Percentiles rank a stretch among this genome's conserved stretches.
These are phyloP conservation scores for Phlyctochytrium planicorne DNA, from an alignment of 192 early-diverging fungal species.

Conservation along the genomic window DNA sequence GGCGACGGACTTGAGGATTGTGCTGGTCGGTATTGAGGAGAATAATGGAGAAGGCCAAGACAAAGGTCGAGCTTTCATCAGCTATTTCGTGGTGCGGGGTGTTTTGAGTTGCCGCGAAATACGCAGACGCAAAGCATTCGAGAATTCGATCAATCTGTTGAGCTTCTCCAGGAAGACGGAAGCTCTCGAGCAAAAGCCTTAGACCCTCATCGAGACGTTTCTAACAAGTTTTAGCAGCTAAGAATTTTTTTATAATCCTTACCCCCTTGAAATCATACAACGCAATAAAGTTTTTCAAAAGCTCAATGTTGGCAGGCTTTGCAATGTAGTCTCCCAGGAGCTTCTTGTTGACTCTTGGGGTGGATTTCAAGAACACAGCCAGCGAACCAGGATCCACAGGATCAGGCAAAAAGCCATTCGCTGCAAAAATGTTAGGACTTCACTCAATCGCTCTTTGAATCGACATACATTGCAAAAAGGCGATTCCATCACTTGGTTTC, in stretches of 20 bases:
- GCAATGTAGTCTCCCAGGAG: constrained; percentile 87
- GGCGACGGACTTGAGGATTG: constrained; percentile 80
- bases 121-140: constrained; percentile 84
- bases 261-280: constrained; percentile 86
- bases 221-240: constrained; percentile 31
- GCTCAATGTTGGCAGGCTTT: constrained; percentile 78
- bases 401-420: constrained; percentile 48
- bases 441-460: no score
- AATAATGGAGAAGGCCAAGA: constrained; percentile 91
- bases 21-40: constrained; percentile 99
- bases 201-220: constrained; percentile 94
- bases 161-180: constrained; percentile 95
- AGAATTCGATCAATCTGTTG: constrained; percentile 97
- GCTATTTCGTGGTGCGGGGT: constrained; percentile 64
- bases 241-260: constrained; percentile 27
- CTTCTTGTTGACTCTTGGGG: constrained; percentile 84
- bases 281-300: constrained; percentile 80
- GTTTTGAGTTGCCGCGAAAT: constrained; percentile 61
- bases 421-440: constrained; percentile 26
- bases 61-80: constrained; percentile 76
- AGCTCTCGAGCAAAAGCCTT: constrained; percentile 86
- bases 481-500: constrained; percentile 81
- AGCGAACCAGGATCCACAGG: constrained; percentile 53
- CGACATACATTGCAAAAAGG: constrained; percentile 65
- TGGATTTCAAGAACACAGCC: constrained; percentile 74